Conservation (phyloP, 495 filamentous ascomycete species). For the Friedmanniomyces simplex region DNA sequence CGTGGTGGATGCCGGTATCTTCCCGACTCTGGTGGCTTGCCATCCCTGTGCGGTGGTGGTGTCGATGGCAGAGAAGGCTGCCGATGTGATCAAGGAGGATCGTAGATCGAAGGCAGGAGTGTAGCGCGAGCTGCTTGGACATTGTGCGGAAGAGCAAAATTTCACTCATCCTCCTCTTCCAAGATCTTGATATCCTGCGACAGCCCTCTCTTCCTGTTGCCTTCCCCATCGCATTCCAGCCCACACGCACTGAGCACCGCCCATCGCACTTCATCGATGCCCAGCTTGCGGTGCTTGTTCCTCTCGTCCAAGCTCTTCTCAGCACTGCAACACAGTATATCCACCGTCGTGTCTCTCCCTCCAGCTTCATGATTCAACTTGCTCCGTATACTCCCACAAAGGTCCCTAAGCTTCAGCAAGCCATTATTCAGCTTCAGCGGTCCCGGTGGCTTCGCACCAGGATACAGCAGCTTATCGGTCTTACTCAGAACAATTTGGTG, state of each 20-base stretch:
- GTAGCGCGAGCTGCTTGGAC: background rate
- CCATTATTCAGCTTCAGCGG: constrained; percentile 3
- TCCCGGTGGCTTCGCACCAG: constrained; percentile 12
- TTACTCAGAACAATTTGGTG: constrained; percentile 81
- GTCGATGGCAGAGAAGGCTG: constrained; percentile 50
- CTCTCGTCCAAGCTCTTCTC: constrained; percentile 18
- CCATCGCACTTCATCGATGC: constrained; percentile 27
- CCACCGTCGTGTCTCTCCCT: constrained; percentile 6
- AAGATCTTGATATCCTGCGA: constrained; percentile 9
- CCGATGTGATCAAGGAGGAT: constrained; percentile 51
- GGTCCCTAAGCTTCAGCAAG: constrained; percentile 10
- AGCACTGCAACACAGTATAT: constrained; percentile 24
- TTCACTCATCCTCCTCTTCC: constrained; percentile 9
- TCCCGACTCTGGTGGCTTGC: constrained; percentile 53
- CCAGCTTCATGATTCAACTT: constrained; percentile 15
- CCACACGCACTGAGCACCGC: constrained; percentile 29
- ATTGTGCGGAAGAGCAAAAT: background rate
- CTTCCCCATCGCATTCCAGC: constrained; percentile 22
- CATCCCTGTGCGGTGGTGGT: constrained; percentile 50
- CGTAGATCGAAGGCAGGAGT: constrained; percentile 17
- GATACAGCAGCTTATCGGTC: constrained; percentile 46
- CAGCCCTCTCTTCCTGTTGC: constrained; percentile 1
- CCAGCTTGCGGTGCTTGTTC: constrained; percentile 19
- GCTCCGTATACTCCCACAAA: constrained; percentile 12
- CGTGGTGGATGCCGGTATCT: constrained; percentile 25